Evolutionary conservation across 2,329 filamentous ascomycete genomes (phyloP).

Genomic region (Mycosphaerella arachidis): DNA sequence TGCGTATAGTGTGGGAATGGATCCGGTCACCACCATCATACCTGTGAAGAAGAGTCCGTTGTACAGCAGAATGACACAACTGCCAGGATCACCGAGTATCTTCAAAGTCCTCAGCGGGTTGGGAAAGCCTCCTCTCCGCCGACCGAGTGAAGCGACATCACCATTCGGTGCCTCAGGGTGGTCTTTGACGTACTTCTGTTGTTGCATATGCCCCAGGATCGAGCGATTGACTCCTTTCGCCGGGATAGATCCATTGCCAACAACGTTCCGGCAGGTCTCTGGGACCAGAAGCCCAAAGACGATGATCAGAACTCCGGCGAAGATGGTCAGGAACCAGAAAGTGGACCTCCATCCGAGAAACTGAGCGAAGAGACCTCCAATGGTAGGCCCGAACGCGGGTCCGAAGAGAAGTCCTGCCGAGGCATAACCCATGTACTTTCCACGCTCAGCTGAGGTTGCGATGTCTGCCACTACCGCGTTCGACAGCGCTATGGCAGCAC

Average conservation of each 20-base stretch:
- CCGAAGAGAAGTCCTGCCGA: slow-evolving; percentile 20
- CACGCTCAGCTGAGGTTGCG: slow-evolving; percentile 33
- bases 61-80: slow-evolving; percentile 25
- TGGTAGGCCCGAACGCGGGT: slow-evolving; percentile 21
- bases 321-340: slow-evolving; percentile 44
- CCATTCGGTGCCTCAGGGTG: slow-evolving; percentile 3
- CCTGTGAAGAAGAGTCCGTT: slow-evolving; percentile 40
- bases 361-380: slow-evolving; percentile 32
- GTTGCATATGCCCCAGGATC: slow-evolving; percentile 25
- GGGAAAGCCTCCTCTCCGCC: slow-evolving; percentile 31
- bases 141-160: slow-evolving; percentile 8
- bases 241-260: slow-evolving; percentile 36
- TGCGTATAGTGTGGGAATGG: slow-evolving; percentile 41
- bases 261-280: slow-evolving; percentile 40
- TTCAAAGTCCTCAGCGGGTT: slow-evolving; percentile 34
- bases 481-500: slow-evolving; percentile 35
- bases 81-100: slow-evolving; percentile 10
- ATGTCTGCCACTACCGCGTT: slow-evolving; percentile 36
- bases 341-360: slow-evolving; percentile 36
- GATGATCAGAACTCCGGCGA: slow-evolving; percentile 33
- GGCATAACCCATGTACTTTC: slow-evolving; percentile 38
- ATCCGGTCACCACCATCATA: slow-evolving; percentile 46
- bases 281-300: slow-evolving; percentile 31
- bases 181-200: slow-evolving; percentile 12
- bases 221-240: slow-evolving; percentile 26